These are phyloP conservation scores for Dendrocalamus sinicus DNA, from an alignment of 176 grass and related monocot genomes.

Conservation along the genomic window DNA sequence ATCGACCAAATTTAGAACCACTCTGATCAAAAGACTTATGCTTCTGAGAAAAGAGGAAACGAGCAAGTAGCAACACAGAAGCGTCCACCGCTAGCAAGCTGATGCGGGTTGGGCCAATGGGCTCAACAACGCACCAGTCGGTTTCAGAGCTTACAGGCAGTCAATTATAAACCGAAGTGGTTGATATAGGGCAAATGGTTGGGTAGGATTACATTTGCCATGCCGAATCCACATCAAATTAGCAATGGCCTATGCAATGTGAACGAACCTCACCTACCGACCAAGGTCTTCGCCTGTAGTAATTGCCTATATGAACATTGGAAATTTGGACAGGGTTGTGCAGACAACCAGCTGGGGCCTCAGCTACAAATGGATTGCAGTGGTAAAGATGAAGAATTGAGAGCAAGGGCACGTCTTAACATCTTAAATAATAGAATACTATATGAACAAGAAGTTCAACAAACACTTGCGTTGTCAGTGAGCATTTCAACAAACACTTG, in stretches of 20 bases:
- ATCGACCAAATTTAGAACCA: neutral
- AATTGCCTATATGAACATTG: neutral
- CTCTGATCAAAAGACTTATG: neutral
- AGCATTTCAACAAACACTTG: slow-evolving; percentile 9
- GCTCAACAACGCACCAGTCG: neutral
- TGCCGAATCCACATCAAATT: neutral
- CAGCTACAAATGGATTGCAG: neutral
- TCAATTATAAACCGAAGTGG: neutral
- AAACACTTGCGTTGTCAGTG: slow-evolving; percentile 7
- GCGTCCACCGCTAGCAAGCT: neutral
- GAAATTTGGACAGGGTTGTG: slow-evolving; percentile 25
- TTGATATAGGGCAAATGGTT: neutral
- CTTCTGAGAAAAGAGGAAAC: neutral
- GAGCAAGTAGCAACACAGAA: no score
- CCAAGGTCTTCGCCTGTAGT: neutral
- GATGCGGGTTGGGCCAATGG: neutral
- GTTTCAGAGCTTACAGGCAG: neutral
- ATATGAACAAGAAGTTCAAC: slow-evolving; percentile 1
- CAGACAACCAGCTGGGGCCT: neutral
- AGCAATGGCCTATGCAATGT: neutral
- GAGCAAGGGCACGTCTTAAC: neutral
- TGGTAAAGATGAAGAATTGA: neutral
- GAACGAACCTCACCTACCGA: slow-evolving; percentile 11
- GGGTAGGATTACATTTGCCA: neutral
- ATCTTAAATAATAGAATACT: neutral